Percentiles rank a stretch among this genome's conserved stretches.
These are phyloP conservation scores for Jaminaea rosea DNA, from an alignment of 1,284 basidiomycete genomes.

Conservation along the genomic window DNA sequence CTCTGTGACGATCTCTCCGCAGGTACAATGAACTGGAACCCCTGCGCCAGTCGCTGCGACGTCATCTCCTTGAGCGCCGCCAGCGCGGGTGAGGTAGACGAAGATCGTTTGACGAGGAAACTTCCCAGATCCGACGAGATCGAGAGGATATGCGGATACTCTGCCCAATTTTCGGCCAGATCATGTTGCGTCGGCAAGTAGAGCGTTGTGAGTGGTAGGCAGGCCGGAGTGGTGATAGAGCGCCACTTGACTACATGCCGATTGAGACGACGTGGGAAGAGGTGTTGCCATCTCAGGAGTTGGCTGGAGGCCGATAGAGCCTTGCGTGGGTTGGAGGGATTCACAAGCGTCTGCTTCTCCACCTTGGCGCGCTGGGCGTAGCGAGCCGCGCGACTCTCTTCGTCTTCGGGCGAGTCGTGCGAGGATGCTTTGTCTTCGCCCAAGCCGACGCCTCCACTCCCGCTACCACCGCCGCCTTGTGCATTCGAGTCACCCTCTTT, in stretches of 20 bases:
- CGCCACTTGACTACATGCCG: slow-evolving; percentile 90
- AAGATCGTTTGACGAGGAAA: slow-evolving; percentile 47
- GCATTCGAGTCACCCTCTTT: no score
- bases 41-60: slow-evolving; percentile 79
- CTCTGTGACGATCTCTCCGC: no score
- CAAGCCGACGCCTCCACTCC: no score
- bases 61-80: slow-evolving; percentile 85
- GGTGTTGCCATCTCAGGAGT: slow-evolving; percentile 62
- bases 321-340: slow-evolving; percentile 41
- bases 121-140: slow-evolving; percentile 38
- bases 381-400: slow-evolving; percentile 25
- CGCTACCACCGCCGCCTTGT: no score
- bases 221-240: slow-evolving; percentile 57
- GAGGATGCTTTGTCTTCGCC: no score
- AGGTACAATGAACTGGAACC: slow-evolving; percentile 87
- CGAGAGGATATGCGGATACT: slow-evolving; percentile 42
- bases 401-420: slow-evolving; percentile 33
- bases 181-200: slow-evolving; percentile 41
- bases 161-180: slow-evolving; percentile 36
- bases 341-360: slow-evolving; percentile 42
- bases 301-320: slow-evolving; percentile 13
- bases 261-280: slow-evolving; percentile 65
- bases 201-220: slow-evolving; percentile 85
- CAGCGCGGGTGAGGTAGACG: slow-evolving; percentile 60
- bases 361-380: slow-evolving; percentile 36